Evolutionary conservation across 2,329 filamentous ascomycete genomes (phyloP), one percentile per base, ranked within the genome.

Genomic region (Phaeoacremonium minimum): DNA sequence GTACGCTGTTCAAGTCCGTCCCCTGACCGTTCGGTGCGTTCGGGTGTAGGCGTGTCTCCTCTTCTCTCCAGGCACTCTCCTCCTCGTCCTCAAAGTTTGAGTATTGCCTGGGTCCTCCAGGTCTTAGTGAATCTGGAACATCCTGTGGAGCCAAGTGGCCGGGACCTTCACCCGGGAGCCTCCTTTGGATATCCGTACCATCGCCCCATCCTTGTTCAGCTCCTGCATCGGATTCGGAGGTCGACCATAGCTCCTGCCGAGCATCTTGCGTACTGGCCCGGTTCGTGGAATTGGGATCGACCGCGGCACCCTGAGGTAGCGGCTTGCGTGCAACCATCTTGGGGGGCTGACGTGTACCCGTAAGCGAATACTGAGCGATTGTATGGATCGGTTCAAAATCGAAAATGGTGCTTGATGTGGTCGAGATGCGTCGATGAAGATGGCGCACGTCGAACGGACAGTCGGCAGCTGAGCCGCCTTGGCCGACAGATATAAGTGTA

Each of bases 271-370:
- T 45, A 13, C 39, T 50, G 13, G 50, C 33, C 33, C 49, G 42
- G 14, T 48, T 43, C 19, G 46, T 40, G 7, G 45, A 39, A 36
- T 37, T 43, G 17, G 55, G 45, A 41, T 55, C 48, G 34, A 49
- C 38, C 15, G 46, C 37, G 16, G 50, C 45, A 37, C 53, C 49
- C 14, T 52, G 46, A 26, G 63, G 55, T 15, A 58, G 35, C 6
- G 63, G 53, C 43, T 67, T 67, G 44, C 63, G 61, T 40, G 58
- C 51, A 30, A 69, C 65, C 66, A 69, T 70, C 32, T 46, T 53
- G 49, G 38, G 41, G 22, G 35, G 36, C 28, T 15, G 33, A 36
- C 37, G 38, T n/a, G n/a, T n/a, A n/a, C n/a, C n/a, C n/a, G n/a
- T n/a, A n/a, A n/a, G n/a, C n/a, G n/a, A n/a, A n/a, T n/a, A n/a